Base-by-base conservation (phyloP, 176 grass and related monocot species). In the Metroxylon sagu region DNA sequence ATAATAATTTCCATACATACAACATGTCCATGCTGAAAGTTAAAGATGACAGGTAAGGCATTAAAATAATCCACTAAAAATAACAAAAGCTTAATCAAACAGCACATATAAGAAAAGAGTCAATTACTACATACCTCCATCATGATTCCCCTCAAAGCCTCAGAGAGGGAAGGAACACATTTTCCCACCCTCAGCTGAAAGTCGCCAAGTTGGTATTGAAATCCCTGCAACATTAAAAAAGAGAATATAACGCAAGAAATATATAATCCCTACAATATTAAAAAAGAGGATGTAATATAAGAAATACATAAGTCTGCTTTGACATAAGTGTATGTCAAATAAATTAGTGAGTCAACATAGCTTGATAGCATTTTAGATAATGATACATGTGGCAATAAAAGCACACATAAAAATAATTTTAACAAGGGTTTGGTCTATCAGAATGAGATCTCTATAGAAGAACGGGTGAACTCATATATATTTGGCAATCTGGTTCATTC, bases 141-240 rank as follows among this genome's bases (percentile, higher is more conserved):
- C 75, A 91, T 83, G 71, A 97, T 88, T 70, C 87, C 87, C 56
- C 92, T 77, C 14, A 96, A 66, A 59, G 75, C 30, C 66, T 97
- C 92, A 30, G 81, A 77, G 64, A 65, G 79, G 12, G 69, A 81
- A 74, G 81, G 76, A 74, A 83, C 56, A 75, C 87, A 97, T 82
- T 97, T 97, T 71, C 86, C 92, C 50, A 97, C 85, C 78, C 84
- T 84, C 69, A 91, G 43, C 74, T 55, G 74, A 68, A 97, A 91
- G 65, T 97, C 92, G 48, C 92, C 92, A 25, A 89, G 74, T 80
- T 77, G 84, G 64, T 83, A 97, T 54, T 91, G 92, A 58, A 87
- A 74, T 50, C 91, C 91, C 91, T 96, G 65, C 8, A 74, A 43
- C 10, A 43, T 43, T 43, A 28, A 73, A 30, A 19, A 55, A 69